Percentiles rank a stretch among this genome's conserved stretches.
Evolutionary conservation across 805 yeast genomes (phyloP).

Genomic region (Candida sonorensis): DNA sequence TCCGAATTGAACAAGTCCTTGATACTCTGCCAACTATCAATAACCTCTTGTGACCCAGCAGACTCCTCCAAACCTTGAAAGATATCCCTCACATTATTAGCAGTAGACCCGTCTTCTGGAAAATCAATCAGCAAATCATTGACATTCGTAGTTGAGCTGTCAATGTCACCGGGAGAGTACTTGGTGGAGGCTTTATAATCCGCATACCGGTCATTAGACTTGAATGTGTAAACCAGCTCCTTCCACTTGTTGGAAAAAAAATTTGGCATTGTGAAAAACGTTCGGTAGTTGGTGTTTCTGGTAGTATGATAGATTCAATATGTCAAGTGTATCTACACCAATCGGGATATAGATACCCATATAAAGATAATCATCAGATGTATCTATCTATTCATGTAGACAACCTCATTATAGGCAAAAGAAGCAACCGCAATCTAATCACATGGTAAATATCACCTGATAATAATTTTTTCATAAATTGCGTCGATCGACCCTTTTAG

Average conservation of each 20-base stretch:
- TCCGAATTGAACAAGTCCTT: constrained; percentile 45
- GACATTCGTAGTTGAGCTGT: constrained; percentile 5
- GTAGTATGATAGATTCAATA: no score
- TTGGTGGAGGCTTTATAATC: constrained; percentile 42
- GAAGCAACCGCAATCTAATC: no score
- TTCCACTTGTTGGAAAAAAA: constrained; percentile 35
- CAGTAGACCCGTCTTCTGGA: constrained; percentile 17
- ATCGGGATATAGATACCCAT: no score
- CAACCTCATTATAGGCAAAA: no score
- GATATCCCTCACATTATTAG: constrained; percentile 25
- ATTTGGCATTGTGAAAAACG: neutral
- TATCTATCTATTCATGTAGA: no score
- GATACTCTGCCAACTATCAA: constrained; percentile 79
- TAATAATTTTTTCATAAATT: no score
- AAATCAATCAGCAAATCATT: constrained; percentile 14
- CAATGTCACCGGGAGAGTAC: constrained; percentile 18
- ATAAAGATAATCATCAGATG: no score
- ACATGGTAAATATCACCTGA: no score
- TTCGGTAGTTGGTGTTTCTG: no score
- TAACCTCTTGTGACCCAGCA: constrained; percentile 68
- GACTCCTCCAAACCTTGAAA: constrained; percentile 26
- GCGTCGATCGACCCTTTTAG: no score
- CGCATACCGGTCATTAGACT: constrained; percentile 65
- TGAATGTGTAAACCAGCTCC: constrained; percentile 56
- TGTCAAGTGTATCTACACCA: no score